These are phyloP conservation scores for Ajuga reptans DNA, from an alignment of 305 asterid species.

Conservation along the genomic window DNA sequence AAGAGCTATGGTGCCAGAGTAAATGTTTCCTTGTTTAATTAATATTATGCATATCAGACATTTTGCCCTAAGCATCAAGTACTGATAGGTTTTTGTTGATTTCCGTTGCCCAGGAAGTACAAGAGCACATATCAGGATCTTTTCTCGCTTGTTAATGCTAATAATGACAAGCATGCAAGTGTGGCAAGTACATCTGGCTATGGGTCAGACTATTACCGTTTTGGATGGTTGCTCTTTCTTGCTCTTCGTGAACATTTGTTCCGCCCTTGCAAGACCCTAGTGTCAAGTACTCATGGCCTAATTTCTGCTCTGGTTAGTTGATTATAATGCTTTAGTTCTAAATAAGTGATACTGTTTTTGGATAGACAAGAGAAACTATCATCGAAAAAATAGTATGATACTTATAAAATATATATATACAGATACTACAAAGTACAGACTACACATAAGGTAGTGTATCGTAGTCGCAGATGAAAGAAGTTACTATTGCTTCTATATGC, in stretches of 20 bases:
- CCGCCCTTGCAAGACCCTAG: conserved; percentile 70
- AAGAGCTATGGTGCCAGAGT: not conserved
- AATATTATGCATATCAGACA: not conserved
- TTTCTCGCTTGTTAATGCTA: conserved; percentile 44
- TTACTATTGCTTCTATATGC: not conserved
- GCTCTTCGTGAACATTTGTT: conserved; percentile 75
- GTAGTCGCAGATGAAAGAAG: not conserved
- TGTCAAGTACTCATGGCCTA: conserved; percentile 84
- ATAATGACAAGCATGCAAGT: conserved; percentile 36
- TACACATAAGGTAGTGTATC: not conserved
- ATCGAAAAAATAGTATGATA: not conserved
- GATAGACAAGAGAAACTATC: not conserved
- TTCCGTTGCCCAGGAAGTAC: conserved; percentile 52
- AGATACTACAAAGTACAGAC: not conserved
- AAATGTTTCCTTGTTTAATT: conserved; percentile 8
- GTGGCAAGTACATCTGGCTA: conserved; percentile 24
- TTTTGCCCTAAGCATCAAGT: not conserved
- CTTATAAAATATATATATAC: too few species aligned
- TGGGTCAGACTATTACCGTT: conserved; percentile 60
- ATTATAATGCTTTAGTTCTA: conserved; percentile 20
- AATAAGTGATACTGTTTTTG: conserved; percentile 11
- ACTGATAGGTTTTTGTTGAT: conserved; percentile 16
- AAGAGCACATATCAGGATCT: conserved; percentile 64
- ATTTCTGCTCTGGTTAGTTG: conserved; percentile 77
- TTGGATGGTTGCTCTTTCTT: conserved; percentile 92